A percentile compares a stretch with the other conserved stretches of the same genome.
Evolutionary conservation across 192 early-diverging fungal species (phyloP).

Genomic region (Umbelopsis vinacea): DNA sequence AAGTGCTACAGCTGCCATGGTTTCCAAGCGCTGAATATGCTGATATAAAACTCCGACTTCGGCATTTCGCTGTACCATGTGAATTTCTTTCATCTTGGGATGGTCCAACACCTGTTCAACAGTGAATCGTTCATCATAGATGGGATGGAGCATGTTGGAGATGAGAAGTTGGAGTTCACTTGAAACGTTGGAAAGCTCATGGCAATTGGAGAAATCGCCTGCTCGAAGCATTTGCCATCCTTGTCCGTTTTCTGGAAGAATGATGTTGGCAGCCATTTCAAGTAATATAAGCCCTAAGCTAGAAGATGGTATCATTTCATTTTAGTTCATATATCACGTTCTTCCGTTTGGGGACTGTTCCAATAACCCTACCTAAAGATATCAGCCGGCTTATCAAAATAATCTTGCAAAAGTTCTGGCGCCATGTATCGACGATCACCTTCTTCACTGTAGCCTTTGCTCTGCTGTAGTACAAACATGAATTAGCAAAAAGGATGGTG

Average conservation of each 20-base stretch:
- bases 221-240: slow-evolving; percentile 86
- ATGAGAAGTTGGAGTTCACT: slow-evolving; percentile 65
- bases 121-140: slow-evolving; percentile 57
- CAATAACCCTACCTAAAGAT: slow-evolving; percentile 72
- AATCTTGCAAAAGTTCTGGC: slow-evolving; percentile 75
- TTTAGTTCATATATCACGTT: background rate
- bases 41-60: slow-evolving; percentile 21
- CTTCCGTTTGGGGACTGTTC: background rate
- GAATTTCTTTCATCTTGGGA: slow-evolving; percentile 37
- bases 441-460: slow-evolving; percentile 54
- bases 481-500: background rate
- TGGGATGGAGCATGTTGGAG: slow-evolving; percentile 68
- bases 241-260: slow-evolving; percentile 86
- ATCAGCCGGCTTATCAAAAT: slow-evolving; percentile 81
- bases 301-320: background rate
- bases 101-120: slow-evolving; percentile 56
- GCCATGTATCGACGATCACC: slow-evolving; percentile 95
- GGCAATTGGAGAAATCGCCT: slow-evolving; percentile 70
- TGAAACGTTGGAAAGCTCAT: slow-evolving; percentile 47
- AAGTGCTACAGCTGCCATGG: slow-evolving; percentile 3
- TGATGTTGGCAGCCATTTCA: slow-evolving; percentile 84
- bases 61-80: slow-evolving; percentile 18
- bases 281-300: slow-evolving; percentile 91
- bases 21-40: slow-evolving; percentile 20
- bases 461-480: slow-evolving; percentile 4